These are phyloP conservation scores for Metschnikowia similis DNA, from an alignment of 805 yeast species.

Conservation along the genomic window DNA sequence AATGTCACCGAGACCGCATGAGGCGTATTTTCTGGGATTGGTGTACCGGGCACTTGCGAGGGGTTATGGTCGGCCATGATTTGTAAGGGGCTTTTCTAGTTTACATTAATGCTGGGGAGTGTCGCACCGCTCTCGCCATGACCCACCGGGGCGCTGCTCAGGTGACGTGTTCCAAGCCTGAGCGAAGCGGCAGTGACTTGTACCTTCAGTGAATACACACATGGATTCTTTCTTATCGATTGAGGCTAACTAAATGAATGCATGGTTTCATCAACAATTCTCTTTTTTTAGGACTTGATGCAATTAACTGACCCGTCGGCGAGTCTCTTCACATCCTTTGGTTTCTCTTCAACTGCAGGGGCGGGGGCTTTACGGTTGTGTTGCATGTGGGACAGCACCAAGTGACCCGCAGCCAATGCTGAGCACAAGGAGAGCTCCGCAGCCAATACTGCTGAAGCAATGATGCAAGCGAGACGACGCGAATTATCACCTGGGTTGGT, in stretches of 20 bases:
- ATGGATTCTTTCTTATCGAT: background rate
- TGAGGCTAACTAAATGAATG: background rate
- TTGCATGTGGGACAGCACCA: conserved; percentile 95
- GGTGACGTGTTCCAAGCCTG: conserved; percentile 4
- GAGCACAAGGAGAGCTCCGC: conserved; percentile 93
- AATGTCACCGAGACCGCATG: conserved; percentile 94
- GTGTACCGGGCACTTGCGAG: conserved; percentile 60
- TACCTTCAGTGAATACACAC: background rate
- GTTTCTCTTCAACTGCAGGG: conserved; percentile 20
- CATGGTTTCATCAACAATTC: background rate
- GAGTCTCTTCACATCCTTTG: conserved; percentile 40
- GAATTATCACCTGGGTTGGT: conserved; percentile 93
- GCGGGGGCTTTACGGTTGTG: conserved; percentile 68
- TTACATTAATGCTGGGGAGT: background rate
- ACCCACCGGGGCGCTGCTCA: conserved; percentile 9
- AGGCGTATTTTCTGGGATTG: conserved; percentile 84
- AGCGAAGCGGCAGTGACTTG: background rate
- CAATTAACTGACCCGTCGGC: conserved; percentile 73
- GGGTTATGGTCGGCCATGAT: conserved; percentile 19
- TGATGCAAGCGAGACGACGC: conserved; percentile 83
- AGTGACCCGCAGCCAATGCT: conserved; percentile 97
- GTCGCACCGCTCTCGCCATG: conserved; percentile 6
- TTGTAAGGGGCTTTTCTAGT: background rate
- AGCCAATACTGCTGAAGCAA: conserved; percentile 92
- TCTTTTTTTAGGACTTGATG: conserved; percentile 47